A percentile compares a stretch with the other conserved stretches of the same genome.
phyloP scores from a whole-genome alignment of 2,329 filamentous ascomycete species.

The Mollisia scopiformis region DNA sequence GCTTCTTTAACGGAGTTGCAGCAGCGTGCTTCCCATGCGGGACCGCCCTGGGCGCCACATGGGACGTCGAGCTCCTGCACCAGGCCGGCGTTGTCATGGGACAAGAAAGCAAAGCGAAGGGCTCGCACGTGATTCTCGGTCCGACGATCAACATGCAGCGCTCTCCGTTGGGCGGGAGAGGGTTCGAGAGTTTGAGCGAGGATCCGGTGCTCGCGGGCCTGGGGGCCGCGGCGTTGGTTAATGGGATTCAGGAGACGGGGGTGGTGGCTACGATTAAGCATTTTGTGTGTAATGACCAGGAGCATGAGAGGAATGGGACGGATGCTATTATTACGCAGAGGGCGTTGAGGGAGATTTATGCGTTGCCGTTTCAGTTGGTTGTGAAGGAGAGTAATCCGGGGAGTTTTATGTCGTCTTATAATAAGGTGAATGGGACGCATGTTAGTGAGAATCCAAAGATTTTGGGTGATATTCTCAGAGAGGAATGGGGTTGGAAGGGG shows the following conservation, averaged over 20 bases:
- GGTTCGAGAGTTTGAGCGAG: conserved; percentile 51
- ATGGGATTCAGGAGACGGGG: conserved; percentile 46
- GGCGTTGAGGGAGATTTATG: conserved; percentile 47
- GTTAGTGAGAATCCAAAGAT: conserved; percentile 45
- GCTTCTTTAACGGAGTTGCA: conserved; percentile 42
- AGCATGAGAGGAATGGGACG: conserved; percentile 41
- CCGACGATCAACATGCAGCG: conserved; percentile 58
- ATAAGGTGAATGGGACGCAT: conserved; percentile 49
- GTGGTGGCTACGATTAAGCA: conserved; percentile 50
- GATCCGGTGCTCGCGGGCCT: conserved; percentile 50
- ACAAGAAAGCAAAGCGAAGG: conserved; percentile 67
- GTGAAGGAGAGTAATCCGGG: conserved; percentile 45
- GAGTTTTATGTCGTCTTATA: conserved; percentile 51
- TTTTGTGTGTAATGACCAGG: conserved; percentile 49
- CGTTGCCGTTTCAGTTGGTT: conserved; percentile 49
- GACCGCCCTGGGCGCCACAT: conserved; percentile 61
- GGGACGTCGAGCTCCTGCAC: conserved; percentile 65
- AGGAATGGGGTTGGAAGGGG: conserved; percentile 49
- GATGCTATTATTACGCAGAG: conserved; percentile 42
- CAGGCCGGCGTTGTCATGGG: conserved; percentile 68
- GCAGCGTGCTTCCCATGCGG: conserved; percentile 49
- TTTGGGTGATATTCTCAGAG: conserved; percentile 43
- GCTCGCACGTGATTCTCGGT: conserved; percentile 71
- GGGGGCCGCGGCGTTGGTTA: conserved; percentile 46
- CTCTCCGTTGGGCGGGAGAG: conserved; percentile 50